phyloP scores from a whole-genome alignment of 139 green algal genomes.

The Tetraselmis striata region DNA sequence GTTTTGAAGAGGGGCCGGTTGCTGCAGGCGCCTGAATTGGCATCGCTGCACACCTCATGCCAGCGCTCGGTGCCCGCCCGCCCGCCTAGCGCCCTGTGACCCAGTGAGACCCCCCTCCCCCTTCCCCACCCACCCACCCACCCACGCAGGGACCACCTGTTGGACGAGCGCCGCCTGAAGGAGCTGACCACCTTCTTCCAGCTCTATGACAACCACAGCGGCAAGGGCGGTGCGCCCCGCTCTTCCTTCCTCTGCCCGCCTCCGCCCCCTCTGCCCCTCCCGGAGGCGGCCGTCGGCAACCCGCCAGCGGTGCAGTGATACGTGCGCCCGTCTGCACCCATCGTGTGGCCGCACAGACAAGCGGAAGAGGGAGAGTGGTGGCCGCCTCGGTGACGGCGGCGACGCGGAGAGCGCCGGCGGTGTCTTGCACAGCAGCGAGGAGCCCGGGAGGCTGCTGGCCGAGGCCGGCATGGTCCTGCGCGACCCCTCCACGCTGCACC shows the following conservation, averaged over 20 bases:
- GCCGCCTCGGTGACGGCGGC: conserved; percentile 10
- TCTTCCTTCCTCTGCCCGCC: neutral
- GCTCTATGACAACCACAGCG: conserved; percentile 17
- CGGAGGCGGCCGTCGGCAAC: neutral
- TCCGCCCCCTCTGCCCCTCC: neutral
- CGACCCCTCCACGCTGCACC: conserved; percentile 59
- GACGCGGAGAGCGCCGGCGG: conserved; percentile 28
- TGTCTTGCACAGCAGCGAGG: conserved; percentile 22
- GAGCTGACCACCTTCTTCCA: conserved; percentile 50
- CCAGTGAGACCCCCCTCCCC: too few relatives aligned
- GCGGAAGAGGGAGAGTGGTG: neutral
- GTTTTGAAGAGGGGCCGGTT: too few relatives aligned
- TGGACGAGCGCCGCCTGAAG: conserved; percentile 37
- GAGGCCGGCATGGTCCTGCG: conserved; percentile 65
- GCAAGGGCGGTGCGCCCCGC: neutral
- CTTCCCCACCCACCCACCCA: too few relatives aligned
- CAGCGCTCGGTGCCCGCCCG: too few relatives aligned
- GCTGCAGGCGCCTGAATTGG: too few relatives aligned
- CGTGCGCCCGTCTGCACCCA: neutral
- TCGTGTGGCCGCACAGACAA: conserved; percentile 1
- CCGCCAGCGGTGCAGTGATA: neutral
- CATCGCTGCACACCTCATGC: too few relatives aligned
- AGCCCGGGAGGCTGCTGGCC: conserved; percentile 45
- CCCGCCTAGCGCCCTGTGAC: too few relatives aligned
- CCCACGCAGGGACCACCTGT: too few relatives aligned